Evolutionary conservation across 169 alveolate species (phyloP).

Genomic region (Plasmodium ovale): DNA sequence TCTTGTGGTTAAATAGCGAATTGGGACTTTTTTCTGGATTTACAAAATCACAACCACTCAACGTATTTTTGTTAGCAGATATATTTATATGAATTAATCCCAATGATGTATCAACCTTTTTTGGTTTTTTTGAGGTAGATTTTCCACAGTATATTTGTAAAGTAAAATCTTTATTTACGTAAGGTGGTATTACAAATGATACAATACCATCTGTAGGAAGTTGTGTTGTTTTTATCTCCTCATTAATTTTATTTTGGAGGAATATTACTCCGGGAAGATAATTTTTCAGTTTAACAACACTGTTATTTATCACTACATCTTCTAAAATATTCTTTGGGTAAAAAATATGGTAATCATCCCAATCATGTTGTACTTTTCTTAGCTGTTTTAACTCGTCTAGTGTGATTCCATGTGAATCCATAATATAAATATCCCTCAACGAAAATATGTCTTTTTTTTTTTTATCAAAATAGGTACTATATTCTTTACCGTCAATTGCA

Average conservation of each 20-base stretch:
- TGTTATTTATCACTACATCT: slow-evolving; percentile 14
- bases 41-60: slow-evolving; percentile 57
- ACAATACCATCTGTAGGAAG: slow-evolving; percentile 31
- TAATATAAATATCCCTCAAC: slow-evolving; percentile 30
- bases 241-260: neutral
- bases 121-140: slow-evolving; percentile 11
- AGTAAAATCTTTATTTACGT: slow-evolving; percentile 27
- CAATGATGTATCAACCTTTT: slow-evolving; percentile 27
- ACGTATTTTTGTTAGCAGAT: slow-evolving; percentile 22
- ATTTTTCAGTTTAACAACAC: slow-evolving; percentile 10
- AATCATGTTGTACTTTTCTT: slow-evolving; percentile 13
- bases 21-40: neutral
- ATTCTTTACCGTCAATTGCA: slow-evolving; percentile 14
- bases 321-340: slow-evolving; percentile 41
- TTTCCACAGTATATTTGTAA: slow-evolving; percentile 59
- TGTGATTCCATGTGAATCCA: slow-evolving; percentile 6
- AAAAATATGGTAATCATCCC: slow-evolving; percentile 43
- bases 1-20: slow-evolving; percentile 11
- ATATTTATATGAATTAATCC: slow-evolving; percentile 31
- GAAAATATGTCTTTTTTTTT: slow-evolving; percentile 25
- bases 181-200: slow-evolving; percentile 48
- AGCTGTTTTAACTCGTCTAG: slow-evolving; percentile 7
- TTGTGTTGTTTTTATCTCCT: slow-evolving; percentile 4
- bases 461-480: slow-evolving; percentile 20
- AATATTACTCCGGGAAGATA: slow-evolving; percentile 32